Evolutionary conservation across 495 filamentous ascomycete genomes (phyloP).

Genomic region (Neurospora africana): DNA sequence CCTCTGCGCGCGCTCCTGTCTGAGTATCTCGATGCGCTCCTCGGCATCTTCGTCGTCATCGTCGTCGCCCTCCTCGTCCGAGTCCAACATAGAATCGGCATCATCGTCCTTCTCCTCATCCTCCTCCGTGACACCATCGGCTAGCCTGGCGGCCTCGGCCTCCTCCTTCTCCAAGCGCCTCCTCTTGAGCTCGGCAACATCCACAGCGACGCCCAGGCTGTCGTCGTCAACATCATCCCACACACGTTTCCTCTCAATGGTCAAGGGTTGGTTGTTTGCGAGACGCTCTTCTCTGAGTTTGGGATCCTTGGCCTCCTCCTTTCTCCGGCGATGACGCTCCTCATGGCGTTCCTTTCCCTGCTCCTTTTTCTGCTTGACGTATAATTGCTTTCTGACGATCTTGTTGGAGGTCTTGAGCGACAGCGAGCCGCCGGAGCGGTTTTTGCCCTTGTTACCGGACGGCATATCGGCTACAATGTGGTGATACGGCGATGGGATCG

Average conservation of each 20-base stretch:
- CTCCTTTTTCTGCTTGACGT: conserved; percentile 67
- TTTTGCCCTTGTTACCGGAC: not conserved
- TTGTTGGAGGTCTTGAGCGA: conserved; percentile 50
- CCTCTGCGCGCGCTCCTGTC: conserved; percentile 44
- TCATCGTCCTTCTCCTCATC: conserved; percentile 45
- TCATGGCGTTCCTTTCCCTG: conserved; percentile 62
- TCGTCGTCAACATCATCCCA: conserved; percentile 89
- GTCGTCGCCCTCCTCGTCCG: conserved; percentile 35
- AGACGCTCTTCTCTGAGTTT: conserved; percentile 57
- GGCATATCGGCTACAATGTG: not conserved
- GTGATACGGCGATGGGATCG: not conserved
- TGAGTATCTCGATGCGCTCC: conserved; percentile 27
- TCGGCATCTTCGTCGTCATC: conserved; percentile 34
- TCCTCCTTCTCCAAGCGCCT: conserved; percentile 57
- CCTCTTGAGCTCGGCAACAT: conserved; percentile 66
- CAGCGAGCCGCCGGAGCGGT: conserved; percentile 14
- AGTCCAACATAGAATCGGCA: conserved; percentile 62
- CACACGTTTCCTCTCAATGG: conserved; percentile 78
- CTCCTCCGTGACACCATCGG: conserved; percentile 33
- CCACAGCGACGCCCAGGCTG: conserved; percentile 62
- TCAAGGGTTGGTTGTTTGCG: conserved; percentile 67
- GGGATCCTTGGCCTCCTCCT: conserved; percentile 80
- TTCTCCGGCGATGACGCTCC: conserved; percentile 64
- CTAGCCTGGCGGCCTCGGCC: conserved; percentile 33
- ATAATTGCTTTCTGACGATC: conserved; percentile 57